These are phyloP conservation scores for Crataegus laevigata DNA, from an alignment of 306 rosid genomes.

Conservation along the genomic window DNA sequence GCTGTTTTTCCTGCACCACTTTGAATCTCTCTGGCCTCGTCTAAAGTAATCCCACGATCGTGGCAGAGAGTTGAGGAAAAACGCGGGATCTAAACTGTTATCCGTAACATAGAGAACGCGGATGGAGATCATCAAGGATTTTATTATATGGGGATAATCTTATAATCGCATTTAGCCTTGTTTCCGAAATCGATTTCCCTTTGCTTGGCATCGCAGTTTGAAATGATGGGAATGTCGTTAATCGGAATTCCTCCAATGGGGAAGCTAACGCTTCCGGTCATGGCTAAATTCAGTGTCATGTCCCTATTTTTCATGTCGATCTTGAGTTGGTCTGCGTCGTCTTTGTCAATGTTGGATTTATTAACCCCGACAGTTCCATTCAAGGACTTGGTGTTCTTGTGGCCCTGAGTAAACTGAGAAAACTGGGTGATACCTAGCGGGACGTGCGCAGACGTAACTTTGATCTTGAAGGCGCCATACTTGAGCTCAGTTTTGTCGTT, in stretches of 20 bases:
- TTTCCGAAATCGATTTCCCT: constrained; percentile 30
- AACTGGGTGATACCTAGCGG: constrained; percentile 11
- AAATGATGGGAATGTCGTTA: constrained; percentile 11
- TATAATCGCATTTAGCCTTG: constrained; percentile 27
- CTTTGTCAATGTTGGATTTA: neutral
- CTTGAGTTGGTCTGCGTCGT: constrained; percentile 11
- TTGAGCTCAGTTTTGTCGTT: constrained; percentile 28
- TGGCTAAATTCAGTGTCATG: constrained; percentile 19
- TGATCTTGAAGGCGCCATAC: constrained; percentile 18
- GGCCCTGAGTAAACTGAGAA: constrained; percentile 19
- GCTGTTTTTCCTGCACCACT: neutral
- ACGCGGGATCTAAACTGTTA: neutral
- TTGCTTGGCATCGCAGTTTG: constrained; percentile 18
- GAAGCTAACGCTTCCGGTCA: constrained; percentile 27
- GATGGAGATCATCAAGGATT: neutral
- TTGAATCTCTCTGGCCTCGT: neutral
- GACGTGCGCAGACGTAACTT: neutral
- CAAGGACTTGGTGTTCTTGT: constrained; percentile 20
- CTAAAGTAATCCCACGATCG: neutral
- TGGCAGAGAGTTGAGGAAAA: neutral
- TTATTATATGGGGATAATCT: constrained; percentile 6
- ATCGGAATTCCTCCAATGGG: constrained; percentile 11
- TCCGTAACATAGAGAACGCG: neutral
- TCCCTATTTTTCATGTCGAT: constrained; percentile 16
- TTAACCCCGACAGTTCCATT: constrained; percentile 3